Evolutionary conservation across 306 rosid species (phyloP), one percentile per base, ranked within the genome.

Genomic region (Mucuna pruriens): DNA sequence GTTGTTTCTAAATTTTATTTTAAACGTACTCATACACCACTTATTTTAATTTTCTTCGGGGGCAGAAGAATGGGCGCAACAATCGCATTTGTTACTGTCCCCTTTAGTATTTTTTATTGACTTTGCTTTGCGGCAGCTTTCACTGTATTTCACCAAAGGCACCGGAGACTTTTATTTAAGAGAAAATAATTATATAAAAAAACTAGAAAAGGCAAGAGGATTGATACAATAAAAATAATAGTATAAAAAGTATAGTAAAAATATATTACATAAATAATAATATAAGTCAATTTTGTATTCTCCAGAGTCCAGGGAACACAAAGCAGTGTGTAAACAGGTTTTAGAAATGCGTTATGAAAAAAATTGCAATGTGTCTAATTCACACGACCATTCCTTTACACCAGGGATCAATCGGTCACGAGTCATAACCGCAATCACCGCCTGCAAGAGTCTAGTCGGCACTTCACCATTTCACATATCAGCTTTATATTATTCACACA

Each of bases 371-470:
- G 31, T 58, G 17, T 25, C 65, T 1, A 25, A 58, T 58, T 25
- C 36, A 58, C 38, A 26, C 36, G 2, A 57, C 16, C 34, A 3
- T 22, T 7, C 4, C 39, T 15, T 60, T 2, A 26, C 39, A 60
- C 39, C 4, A 26, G 5, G 40, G 23, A 16, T 8, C 13, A 15
- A 44, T 60, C 19, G 19, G 66, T 60, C 8, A 60, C 38, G 1
- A 25, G 67, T 62, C 62, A 26, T 29, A 12, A 83, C 87, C 87
- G 86, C 89, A 63, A 87, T 78, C 82, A 57, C 22, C 90, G 90
- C 85, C 20, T 23, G 19, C 73, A 63, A 76, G 23, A 23, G 10
- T 42, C 31, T 13, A 36, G 13, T 72, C 60, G 60, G 26, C 60
- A 52, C 25, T 60, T 45, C n/a, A 6, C 62, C 42, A 29, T 71